These are phyloP conservation scores for Harringtonia lauricola DNA, from an alignment of 2,329 filamentous ascomycete genomes.

Conservation along the genomic window DNA sequence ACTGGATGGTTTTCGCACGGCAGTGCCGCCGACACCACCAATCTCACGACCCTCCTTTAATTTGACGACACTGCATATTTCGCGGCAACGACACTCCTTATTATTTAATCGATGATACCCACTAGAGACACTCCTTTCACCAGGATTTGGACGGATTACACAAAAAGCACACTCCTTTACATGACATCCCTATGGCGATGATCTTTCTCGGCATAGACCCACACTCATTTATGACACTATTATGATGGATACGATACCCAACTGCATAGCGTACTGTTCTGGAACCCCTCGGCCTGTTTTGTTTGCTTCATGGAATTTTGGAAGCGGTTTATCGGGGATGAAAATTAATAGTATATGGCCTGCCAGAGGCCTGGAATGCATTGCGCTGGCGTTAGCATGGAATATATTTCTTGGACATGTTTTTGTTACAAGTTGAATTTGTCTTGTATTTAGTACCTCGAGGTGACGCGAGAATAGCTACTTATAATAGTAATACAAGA, in stretches of 20 bases:
- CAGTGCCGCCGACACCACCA: slow-evolving; percentile 12
- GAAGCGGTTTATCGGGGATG: background rate
- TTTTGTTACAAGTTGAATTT: background rate
- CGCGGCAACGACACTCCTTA: slow-evolving; percentile 20
- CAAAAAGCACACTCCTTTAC: slow-evolving; percentile 21
- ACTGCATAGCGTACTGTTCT: slow-evolving; percentile 37
- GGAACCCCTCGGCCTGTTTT: slow-evolving; percentile 13
- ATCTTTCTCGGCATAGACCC: slow-evolving; percentile 20
- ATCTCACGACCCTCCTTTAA: slow-evolving; percentile 19
- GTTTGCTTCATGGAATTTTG: background rate
- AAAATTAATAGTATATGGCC: background rate
- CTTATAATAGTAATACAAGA: too few species aligned
- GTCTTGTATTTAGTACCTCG: background rate
- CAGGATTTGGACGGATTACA: slow-evolving; percentile 15
- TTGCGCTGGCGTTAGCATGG: slow-evolving; percentile 10
- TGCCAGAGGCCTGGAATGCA: slow-evolving; percentile 4
- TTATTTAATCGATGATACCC: slow-evolving; percentile 25
- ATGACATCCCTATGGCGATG: slow-evolving; percentile 22
- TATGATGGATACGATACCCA: slow-evolving; percentile 31
- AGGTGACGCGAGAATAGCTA: too few species aligned
- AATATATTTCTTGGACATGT: background rate
- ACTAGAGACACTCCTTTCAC: slow-evolving; percentile 33
- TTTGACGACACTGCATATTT: slow-evolving; percentile 11
- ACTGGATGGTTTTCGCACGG: slow-evolving; percentile 5
- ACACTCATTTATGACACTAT: slow-evolving; percentile 30